Percentiles rank a stretch among this genome's conserved stretches.
Evolutionary conservation across 805 yeast genomes (phyloP).

Genomic region (Kuraishia piskuri): DNA sequence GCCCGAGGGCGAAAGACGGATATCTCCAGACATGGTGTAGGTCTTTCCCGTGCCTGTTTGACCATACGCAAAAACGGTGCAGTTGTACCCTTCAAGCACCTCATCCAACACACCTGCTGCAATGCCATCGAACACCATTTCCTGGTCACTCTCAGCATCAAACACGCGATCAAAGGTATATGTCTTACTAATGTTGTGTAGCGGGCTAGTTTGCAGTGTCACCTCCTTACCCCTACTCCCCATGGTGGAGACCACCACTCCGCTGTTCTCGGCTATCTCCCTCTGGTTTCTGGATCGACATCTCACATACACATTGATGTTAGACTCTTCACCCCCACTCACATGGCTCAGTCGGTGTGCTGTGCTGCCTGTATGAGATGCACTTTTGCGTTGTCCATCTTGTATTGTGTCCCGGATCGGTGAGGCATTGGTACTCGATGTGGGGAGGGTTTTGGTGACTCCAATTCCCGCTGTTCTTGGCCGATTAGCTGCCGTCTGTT

Average conservation of each 20-base stretch:
- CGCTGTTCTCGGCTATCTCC: conserved; percentile 48
- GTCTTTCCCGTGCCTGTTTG: conserved; percentile 92
- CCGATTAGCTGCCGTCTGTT: not conserved
- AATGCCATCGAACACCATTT: conserved; percentile 52
- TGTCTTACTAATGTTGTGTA: conserved; percentile 31
- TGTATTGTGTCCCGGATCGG: not conserved
- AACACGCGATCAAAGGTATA: conserved; percentile 74
- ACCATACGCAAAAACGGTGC: conserved; percentile 67
- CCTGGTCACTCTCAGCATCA: conserved; percentile 76
- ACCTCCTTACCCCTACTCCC: conserved; percentile 40
- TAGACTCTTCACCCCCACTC: conserved; percentile 20
- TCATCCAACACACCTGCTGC: conserved; percentile 61
- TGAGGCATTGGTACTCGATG: not conserved
- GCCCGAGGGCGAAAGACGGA: conserved; percentile 23
- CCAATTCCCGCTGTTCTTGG: not conserved
- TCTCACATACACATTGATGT: conserved; percentile 56
- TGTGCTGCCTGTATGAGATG: not conserved
- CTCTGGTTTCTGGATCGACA: conserved; percentile 54
- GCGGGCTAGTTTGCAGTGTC: conserved; percentile 33
- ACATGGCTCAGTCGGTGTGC: not conserved
- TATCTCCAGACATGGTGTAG: conserved; percentile 68
- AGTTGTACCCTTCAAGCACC: conserved; percentile 67
- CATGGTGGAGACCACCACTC: conserved; percentile 49
- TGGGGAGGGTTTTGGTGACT: not conserved
- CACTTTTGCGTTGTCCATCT: not conserved